Conservation (phyloP, 1,284 basidiomycete genomes). For the Rhodotorula sp. region DNA sequence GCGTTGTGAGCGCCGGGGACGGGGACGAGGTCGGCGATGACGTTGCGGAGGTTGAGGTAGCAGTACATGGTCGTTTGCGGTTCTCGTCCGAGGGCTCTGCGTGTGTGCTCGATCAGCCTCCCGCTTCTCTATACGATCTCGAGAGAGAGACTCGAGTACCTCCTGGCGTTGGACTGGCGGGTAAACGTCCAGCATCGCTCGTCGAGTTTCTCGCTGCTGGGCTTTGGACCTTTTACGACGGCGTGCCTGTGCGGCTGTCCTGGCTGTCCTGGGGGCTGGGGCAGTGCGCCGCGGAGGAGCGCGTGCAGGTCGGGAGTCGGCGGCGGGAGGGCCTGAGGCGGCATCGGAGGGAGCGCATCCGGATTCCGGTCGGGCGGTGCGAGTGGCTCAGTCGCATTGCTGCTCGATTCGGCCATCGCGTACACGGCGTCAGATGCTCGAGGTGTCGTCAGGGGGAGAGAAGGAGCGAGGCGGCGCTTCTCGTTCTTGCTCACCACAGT, state of each 20-base stretch:
- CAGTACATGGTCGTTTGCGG: conserved; percentile 28
- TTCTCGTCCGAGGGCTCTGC: conserved; percentile 30
- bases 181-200: conserved; percentile 34
- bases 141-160: neutral
- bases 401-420: neutral
- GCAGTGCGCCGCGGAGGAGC: conserved; percentile 4
- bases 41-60: conserved; percentile 39
- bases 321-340: conserved; percentile 1
- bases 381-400: neutral
- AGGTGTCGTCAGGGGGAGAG: too few species aligned
- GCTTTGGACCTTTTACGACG: neutral
- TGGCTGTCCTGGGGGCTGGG: neutral
- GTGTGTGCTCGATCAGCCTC: too few species aligned
- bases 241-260: neutral
- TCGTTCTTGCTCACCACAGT: too few species aligned
- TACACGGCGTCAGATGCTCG: too few species aligned
- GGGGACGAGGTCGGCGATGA: conserved; percentile 28
- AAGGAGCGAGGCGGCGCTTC: too few species aligned
- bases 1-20: conserved; percentile 30
- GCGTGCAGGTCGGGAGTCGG: conserved; percentile 3
- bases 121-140: too few species aligned
- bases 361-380: too few species aligned
- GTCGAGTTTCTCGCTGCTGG: conserved; percentile 23
- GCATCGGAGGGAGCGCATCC: conserved; percentile 4
- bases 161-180: conserved; percentile 33